phyloP scores from a whole-genome alignment of 371 early-diverging fungal species.

The Circinella umbellata region DNA sequence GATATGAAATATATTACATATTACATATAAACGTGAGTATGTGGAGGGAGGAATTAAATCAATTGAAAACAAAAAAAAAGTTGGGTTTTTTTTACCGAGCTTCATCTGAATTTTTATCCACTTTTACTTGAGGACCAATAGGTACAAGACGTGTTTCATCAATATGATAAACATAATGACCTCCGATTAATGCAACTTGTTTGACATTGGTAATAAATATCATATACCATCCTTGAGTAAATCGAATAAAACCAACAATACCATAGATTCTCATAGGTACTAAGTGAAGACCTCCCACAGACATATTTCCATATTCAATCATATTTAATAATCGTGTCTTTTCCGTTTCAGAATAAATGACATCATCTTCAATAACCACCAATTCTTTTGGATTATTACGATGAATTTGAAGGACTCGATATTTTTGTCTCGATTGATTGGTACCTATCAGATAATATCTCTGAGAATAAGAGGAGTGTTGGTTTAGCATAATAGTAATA shows the following conservation, averaged over 20 bases:
- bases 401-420: constrained; percentile 88
- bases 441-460: constrained; percentile 86
- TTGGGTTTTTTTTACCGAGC: constrained; percentile 50
- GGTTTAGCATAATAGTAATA: no score
- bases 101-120: constrained; percentile 84
- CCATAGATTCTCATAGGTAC: constrained; percentile 55
- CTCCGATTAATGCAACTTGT: constrained; percentile 94
- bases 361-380: constrained; percentile 70
- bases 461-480: constrained; percentile 25
- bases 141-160: constrained; percentile 87
- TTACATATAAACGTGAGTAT: no score
- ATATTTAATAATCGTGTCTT: constrained; percentile 76
- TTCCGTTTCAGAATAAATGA: constrained; percentile 75
- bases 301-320: constrained; percentile 83
- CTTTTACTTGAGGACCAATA: constrained; percentile 66
- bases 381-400: constrained; percentile 69
- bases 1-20: no score
- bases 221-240: constrained; percentile 93
- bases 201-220: constrained; percentile 85
- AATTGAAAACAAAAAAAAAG: neutral
- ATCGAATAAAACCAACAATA: constrained; percentile 83
- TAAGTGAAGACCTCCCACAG: constrained; percentile 77
- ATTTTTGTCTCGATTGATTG: constrained; percentile 73
- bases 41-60: neutral
- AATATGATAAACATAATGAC: constrained; percentile 94